Conservation (phyloP, 2,329 filamentous ascomycete species). For the Beauveria scarabaeidicola region DNA sequence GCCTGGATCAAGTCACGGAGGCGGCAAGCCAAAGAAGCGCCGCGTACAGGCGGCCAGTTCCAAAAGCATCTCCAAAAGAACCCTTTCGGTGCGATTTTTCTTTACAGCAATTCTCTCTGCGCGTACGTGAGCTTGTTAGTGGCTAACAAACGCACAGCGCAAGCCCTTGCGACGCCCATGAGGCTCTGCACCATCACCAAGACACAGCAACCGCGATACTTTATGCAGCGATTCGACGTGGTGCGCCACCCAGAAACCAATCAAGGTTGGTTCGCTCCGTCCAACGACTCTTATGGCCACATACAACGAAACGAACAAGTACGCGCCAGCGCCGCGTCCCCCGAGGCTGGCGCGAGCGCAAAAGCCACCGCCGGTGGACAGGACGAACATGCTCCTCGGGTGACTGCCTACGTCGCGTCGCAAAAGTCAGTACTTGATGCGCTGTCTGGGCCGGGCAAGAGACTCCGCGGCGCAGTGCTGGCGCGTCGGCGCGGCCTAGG, state of each 20-base stretch:
- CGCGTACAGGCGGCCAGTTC: constrained; percentile 35
- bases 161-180: constrained; percentile 51
- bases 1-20: constrained; percentile 36
- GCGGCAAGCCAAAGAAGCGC: constrained; percentile 32
- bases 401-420: constrained; percentile 12
- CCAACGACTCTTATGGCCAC: constrained; percentile 26
- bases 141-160: constrained; percentile 34
- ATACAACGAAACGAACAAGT: constrained; percentile 13
- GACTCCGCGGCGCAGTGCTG: constrained; percentile 13
- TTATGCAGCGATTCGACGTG: constrained; percentile 54
- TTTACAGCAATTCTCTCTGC: too few relatives aligned
- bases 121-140: neutral
- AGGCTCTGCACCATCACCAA: constrained; percentile 46
- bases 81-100: constrained; percentile 48
- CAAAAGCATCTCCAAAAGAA: constrained; percentile 53
- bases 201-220: constrained; percentile 46
- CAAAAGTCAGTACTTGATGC: constrained; percentile 23
- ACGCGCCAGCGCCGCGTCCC: neutral
- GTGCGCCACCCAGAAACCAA: constrained; percentile 45
- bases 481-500: neutral
- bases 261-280: constrained; percentile 49
- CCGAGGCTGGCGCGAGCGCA: constrained; percentile 6
- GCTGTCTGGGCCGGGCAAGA: constrained; percentile 16
- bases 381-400: constrained; percentile 11
- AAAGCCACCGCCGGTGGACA: neutral